A percentile compares a stretch with the other conserved stretches of the same genome.
Evolutionary conservation across 768 basidiomycete genomes (phyloP).

Genomic region (Nidularia pulvinata): DNA sequence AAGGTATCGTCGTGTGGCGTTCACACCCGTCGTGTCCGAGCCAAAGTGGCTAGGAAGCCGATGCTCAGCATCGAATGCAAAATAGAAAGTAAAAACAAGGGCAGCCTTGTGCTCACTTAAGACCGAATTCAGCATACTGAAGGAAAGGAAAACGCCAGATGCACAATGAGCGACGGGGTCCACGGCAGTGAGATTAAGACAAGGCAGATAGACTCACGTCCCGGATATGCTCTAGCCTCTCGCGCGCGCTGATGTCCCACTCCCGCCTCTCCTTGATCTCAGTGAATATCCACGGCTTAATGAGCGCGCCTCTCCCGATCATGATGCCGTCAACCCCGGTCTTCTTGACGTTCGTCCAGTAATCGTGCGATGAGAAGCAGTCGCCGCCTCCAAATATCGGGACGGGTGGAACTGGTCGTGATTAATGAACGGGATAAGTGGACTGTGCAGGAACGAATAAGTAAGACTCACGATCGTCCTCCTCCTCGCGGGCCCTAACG

Average conservation of each 20-base stretch:
- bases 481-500: conserved; percentile 68
- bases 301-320: conserved; percentile 93
- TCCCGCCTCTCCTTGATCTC: conserved; percentile 92
- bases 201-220: conserved; percentile 44
- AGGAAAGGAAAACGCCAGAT: background rate
- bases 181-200: background rate
- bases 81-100: background rate
- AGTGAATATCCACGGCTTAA: conserved; percentile 97
- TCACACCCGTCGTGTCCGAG: conserved; percentile 86
- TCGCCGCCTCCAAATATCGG: conserved; percentile 98
- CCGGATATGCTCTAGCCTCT: conserved; percentile 78
- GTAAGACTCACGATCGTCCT: conserved; percentile 61
- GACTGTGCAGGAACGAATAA: background rate
- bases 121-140: conserved; percentile 85
- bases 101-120: conserved; percentile 50
- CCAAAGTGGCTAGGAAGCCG: conserved; percentile 66
- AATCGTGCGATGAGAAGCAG: conserved; percentile 85
- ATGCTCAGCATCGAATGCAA: background rate
- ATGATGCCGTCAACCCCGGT: conserved; percentile 94
- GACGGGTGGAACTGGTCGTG: conserved; percentile 64
- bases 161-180: background rate
- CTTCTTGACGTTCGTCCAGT: conserved; percentile 75
- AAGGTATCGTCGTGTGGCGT: conserved; percentile 89
- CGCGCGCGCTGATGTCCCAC: conserved; percentile 90
- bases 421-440: background rate